Percentiles rank a stretch among this genome's conserved stretches.
Evolutionary conservation across 345 rosid species (phyloP).

Genomic region (Triadica sebifera): DNA sequence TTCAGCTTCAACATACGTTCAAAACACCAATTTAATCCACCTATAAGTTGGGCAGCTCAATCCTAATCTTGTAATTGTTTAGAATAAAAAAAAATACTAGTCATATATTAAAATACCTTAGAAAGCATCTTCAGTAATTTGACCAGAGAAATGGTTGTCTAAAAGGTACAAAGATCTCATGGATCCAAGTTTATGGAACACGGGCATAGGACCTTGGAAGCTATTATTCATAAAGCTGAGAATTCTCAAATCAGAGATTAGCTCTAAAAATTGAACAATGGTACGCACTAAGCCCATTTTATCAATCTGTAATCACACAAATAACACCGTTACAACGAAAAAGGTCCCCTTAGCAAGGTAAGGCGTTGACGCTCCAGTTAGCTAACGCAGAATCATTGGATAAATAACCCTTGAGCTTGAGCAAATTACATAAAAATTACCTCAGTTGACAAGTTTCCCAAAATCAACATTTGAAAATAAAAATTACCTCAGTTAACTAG

Average conservation of each 20-base stretch:
- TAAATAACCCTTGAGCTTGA: constrained; percentile 55
- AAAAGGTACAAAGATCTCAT: constrained; percentile 60
- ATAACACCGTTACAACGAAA: constrained; percentile 63
- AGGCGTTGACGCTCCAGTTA: constrained; percentile 37
- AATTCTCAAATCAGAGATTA: constrained; percentile 44
- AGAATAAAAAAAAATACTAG: no score
- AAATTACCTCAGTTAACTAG: background rate
- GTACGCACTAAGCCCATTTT: constrained; percentile 50
- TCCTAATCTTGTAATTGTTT: no score
- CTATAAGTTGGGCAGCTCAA: no score
- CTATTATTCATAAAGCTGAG: constrained; percentile 60
- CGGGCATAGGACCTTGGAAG: constrained; percentile 58
- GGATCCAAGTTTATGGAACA: constrained; percentile 41
- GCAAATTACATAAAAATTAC: no score
- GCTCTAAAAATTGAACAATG: constrained; percentile 34
- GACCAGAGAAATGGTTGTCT: constrained; percentile 54
- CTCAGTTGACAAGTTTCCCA: no score
- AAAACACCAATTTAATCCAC: background rate
- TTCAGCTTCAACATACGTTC: constrained; percentile 54
- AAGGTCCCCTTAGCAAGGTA: constrained; percentile 35
- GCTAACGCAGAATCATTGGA: constrained; percentile 28
- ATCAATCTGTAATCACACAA: constrained; percentile 56
- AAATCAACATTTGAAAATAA: no score
- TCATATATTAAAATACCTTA: constrained; percentile 33
- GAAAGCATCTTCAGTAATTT: constrained; percentile 52